phyloP scores from a whole-genome alignment of 257 asterid species.

The Fraxinus americana region DNA sequence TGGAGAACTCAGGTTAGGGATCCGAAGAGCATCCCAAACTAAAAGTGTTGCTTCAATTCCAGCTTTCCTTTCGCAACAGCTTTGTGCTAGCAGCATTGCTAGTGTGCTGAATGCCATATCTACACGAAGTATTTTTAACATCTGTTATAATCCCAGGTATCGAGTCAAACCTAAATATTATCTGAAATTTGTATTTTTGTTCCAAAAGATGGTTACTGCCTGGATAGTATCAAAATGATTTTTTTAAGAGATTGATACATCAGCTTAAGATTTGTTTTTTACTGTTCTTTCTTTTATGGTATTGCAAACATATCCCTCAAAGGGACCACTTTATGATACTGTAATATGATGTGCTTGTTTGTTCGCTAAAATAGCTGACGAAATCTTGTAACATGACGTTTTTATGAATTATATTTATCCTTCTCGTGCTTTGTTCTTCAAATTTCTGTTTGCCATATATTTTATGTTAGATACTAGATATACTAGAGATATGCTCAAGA shows the following conservation, averaged over 20 bases:
- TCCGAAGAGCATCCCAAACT: conserved; percentile 82
- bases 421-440: background rate
- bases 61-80: conserved; percentile 47
- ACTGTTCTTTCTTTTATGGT: background rate
- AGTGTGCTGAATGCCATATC: conserved; percentile 70
- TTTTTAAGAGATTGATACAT: conserved; percentile 1
- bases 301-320: background rate
- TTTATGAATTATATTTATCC: background rate
- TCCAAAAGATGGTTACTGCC: background rate
- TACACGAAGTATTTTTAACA: conserved; percentile 48
- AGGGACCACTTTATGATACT: background rate
- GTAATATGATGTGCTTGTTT: background rate
- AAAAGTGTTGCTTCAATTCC: conserved; percentile 51
- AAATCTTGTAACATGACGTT: background rate
- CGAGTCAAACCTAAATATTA: background rate
- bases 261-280: background rate
- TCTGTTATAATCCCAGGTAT: conserved; percentile 95
- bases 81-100: conserved; percentile 58
- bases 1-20: conserved; percentile 94
- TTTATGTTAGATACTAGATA: background rate
- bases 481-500: background rate
- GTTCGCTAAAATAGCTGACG: background rate
- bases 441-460: background rate
- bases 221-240: background rate
- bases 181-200: background rate